Evolutionary conservation across 106 monocot species (phyloP).

Genomic region (Gastrodia elata): DNA sequence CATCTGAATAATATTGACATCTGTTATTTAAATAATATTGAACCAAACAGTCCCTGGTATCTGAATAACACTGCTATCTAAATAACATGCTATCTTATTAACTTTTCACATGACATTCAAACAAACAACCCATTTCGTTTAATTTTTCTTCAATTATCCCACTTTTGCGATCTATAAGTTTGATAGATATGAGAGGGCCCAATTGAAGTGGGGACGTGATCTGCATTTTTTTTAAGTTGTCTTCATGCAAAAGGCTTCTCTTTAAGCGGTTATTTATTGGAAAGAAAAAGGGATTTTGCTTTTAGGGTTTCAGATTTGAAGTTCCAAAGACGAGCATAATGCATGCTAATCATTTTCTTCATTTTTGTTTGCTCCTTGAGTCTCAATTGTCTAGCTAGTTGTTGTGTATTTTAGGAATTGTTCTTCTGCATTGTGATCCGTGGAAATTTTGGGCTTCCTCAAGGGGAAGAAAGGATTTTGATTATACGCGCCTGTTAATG

Average conservation of each 20-base stretch:
- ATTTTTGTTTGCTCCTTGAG: not conserved
- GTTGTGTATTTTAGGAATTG: constrained; percentile 1
- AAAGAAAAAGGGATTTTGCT: not conserved
- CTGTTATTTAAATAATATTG: too few relatives aligned
- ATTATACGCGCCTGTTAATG: constrained; percentile 67
- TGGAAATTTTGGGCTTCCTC: not conserved
- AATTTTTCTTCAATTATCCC: not conserved
- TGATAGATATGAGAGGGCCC: constrained; percentile 1
- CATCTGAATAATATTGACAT: too few relatives aligned
- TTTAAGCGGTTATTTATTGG: not conserved
- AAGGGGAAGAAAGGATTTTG: constrained; percentile 1
- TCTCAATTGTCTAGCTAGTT: not conserved
- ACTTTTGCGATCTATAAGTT: constrained; percentile 5
- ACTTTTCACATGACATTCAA: too few relatives aligned
- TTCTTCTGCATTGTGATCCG: constrained; percentile 4
- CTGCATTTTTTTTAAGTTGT: not conserved
- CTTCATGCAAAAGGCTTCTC: not conserved
- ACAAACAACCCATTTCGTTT: too few relatives aligned
- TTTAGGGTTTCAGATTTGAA: constrained; percentile 11
- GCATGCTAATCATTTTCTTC: not conserved
- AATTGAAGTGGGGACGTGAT: constrained; percentile 5
- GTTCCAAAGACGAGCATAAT: not conserved
- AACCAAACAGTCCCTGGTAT: too few relatives aligned
- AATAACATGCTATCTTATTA: too few relatives aligned
- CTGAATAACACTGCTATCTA: too few relatives aligned